Evolutionary conservation across 2,329 filamentous ascomycete species (phyloP), one percentile per base, ranked within the genome.

Genomic region (Ophiostoma angusticollis): DNA sequence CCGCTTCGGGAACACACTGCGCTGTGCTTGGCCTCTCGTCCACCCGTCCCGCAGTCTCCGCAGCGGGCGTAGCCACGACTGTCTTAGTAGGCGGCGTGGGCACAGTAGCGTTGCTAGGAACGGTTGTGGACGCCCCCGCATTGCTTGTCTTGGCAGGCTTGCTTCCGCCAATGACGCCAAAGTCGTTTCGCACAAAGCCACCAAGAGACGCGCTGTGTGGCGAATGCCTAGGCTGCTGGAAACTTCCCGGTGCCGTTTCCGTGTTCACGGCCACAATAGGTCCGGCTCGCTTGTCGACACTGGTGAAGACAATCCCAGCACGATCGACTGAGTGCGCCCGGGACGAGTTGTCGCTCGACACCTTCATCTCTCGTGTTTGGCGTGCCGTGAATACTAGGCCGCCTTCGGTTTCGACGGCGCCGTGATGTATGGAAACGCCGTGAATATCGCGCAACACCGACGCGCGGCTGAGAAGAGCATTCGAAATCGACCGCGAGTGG

Each of bases 261-360:
- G 68, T 73, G 53, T 70, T 81, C 19, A 84, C 50, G 4, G 72
- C 73, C 3, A 85, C 65, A 46, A 72, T 75, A 1, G 82, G 66
- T 29, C 69, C 68, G 3, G 70, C 71, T 43, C 80, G 77, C 47
- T 79, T 76, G 52, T 84, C 77, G 9, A 65, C 60, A 37, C 64
- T 74, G 17, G 64, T 62, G 37, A 80, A 77, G 3, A 59, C 45
- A 60, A 72, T 47, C 6, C 47, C 45, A 47, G 69, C 67, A 30
- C 75, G 66, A 43, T 85, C 80, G 6, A 75, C 73, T 0, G 80
- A 84, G 23, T 67, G 68, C 5, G 74, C 70, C 25, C 78, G 67
- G 2, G 65, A 62, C 17, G 59, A 57, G 25, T 70, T 66, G 29
- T 72, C 69, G n/a, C 48, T 37, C 5, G 30, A 50, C 31, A 29